These are phyloP conservation scores for Tephrocybe sp. DNA, from an alignment of 768 basidiomycete species.

Conservation along the genomic window DNA sequence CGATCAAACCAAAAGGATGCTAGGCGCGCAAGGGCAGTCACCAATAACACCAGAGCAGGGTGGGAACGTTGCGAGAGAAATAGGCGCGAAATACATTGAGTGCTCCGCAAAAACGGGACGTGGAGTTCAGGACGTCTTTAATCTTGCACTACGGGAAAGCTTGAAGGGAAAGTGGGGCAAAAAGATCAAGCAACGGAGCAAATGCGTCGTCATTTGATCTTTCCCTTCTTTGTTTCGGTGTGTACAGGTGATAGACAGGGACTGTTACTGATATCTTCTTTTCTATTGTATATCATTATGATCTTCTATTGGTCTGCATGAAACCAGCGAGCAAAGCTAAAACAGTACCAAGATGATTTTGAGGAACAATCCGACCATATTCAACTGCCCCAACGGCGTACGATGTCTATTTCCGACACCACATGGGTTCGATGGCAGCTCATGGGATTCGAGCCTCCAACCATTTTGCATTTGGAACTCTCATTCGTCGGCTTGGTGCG, in stretches of 20 bases:
- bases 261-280: slow-evolving; percentile 21
- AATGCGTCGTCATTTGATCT: slow-evolving; percentile 61
- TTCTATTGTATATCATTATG: slow-evolving; percentile 8
- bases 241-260: slow-evolving; percentile 20
- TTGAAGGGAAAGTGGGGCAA: slow-evolving; percentile 80
- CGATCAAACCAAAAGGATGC: slow-evolving; percentile 82
- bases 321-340: neutral
- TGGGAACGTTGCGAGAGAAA: slow-evolving; percentile 82
- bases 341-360: too few species aligned
- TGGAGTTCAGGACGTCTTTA: slow-evolving; percentile 92
- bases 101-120: slow-evolving; percentile 92
- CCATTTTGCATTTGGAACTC: too few species aligned
- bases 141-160: slow-evolving; percentile 85
- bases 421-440: too few species aligned
- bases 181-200: slow-evolving; percentile 60
- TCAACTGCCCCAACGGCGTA: too few species aligned
- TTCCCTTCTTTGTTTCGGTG: slow-evolving; percentile 15
- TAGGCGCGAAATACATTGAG: slow-evolving; percentile 91
- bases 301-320: slow-evolving; percentile 4
- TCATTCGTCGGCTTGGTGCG: too few species aligned
- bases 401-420: too few species aligned
- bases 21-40: slow-evolving; percentile 83
- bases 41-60: slow-evolving; percentile 87
- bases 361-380: too few species aligned
- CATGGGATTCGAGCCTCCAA: too few species aligned